phyloP scores from a whole-genome alignment of 805 yeast genomes.

The Kregervanrija pseudodelftensis region DNA sequence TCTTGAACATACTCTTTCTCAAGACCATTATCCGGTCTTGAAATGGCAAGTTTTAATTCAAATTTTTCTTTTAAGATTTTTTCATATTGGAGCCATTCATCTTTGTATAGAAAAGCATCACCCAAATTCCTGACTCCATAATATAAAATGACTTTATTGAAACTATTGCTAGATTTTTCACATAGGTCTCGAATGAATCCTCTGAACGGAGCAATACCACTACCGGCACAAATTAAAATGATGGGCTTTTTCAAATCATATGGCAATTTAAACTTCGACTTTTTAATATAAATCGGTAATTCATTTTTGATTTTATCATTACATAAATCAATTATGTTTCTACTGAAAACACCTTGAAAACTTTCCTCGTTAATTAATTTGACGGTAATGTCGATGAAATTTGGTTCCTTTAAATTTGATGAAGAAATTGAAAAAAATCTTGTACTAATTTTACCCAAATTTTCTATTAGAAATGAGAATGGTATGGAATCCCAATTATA shows the following conservation, averaged over 20 bases:
- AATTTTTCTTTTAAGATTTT: slow-evolving; percentile 43
- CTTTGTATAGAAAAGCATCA: slow-evolving; percentile 70
- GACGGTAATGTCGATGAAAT: slow-evolving; percentile 67
- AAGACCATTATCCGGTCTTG: slow-evolving; percentile 46
- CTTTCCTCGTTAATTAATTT: slow-evolving; percentile 59
- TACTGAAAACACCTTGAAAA: slow-evolving; percentile 78
- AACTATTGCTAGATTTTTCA: slow-evolving; percentile 26
- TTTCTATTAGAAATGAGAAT: slow-evolving; percentile 72
- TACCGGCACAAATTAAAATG: slow-evolving; percentile 93
- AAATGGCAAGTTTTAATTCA: slow-evolving; percentile 70
- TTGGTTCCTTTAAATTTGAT: slow-evolving; percentile 54
- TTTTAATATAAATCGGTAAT: slow-evolving; percentile 80
- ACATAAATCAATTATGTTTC: slow-evolving; percentile 63
- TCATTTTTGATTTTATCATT: slow-evolving; percentile 40
- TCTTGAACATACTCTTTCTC: slow-evolving; percentile 78
- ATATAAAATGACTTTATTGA: slow-evolving; percentile 62
- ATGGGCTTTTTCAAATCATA: slow-evolving; percentile 69
- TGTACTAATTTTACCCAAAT: slow-evolving; percentile 71
- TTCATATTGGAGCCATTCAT: slow-evolving; percentile 72
- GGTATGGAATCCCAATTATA: slow-evolving; percentile 71
- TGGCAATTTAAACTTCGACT: slow-evolving; percentile 85
- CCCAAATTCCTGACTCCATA: slow-evolving; percentile 55
- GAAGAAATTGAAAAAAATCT: slow-evolving; percentile 93
- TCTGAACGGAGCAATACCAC: slow-evolving; percentile 95
- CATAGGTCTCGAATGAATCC: slow-evolving; percentile 71